Base-by-base conservation (phyloP, 1,284 basidiomycete species). In the Cryptococcus hybrid region DNA sequence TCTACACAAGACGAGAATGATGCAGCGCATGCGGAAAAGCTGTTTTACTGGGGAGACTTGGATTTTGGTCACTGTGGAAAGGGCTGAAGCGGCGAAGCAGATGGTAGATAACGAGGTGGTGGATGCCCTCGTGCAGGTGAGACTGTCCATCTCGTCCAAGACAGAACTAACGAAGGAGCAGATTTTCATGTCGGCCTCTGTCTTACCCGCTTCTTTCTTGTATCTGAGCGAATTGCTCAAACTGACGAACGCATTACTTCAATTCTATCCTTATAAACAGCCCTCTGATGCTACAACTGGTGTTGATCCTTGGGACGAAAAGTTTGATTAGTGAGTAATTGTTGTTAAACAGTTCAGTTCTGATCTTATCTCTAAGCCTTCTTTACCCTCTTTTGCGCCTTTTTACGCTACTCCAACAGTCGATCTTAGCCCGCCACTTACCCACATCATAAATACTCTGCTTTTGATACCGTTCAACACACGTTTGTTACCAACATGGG, bases 141-240 rank as follows among this genome's bases (percentile, higher is more conserved):
- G 50, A 38, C 3, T 9, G 38, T 7, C 13, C 38, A 5, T 18
- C 9, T n/a, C 48, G 24, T 37, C 12, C 37, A 35, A 52, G 35
- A 12, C 9, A 18, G 2, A 5, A 39, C 55, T 57, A 47, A 53
- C 37, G 11, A 8, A 7, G 35, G 38, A 30, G 7, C 30, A 47
- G 74, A 67, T 58, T 66, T 35, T 51, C 72, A 48, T 53, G 15
- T 40, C 36, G 7, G 38, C 64, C 12, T 45, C 55, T 1, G 61
- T 65, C 0, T 30, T 61, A 4, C 65, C 59, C 5, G 34, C 58
- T 2, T 63, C 70, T 54, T 69, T 65, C 47, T 59, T 62, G 36
- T 69, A 69, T 9, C 50, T 78, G 12, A 56, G 62, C 18, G 77
- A 79, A 60, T 57, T 78, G 24, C 65, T 78, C 48, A 79, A 79